Evolutionary conservation across 768 basidiomycete species (phyloP), one percentile per base, ranked within the genome.

Genomic region (Candolleomyces eurysporus): DNA sequence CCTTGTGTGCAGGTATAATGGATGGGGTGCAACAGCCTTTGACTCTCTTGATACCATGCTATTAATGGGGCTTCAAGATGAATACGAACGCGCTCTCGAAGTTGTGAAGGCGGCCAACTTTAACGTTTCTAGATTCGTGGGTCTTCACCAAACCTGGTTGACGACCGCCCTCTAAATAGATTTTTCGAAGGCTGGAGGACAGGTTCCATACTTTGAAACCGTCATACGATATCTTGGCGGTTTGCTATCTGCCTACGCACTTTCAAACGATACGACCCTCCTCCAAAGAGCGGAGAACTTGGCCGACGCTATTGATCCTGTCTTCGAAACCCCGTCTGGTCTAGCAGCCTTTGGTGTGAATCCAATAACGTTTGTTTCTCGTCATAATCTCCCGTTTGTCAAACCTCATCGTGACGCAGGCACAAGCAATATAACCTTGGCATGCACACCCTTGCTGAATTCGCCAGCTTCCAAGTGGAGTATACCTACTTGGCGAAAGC

Each of bases 211-310:
- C 70, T 92, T 92, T 62, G 91, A 96, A 76, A 96, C 93, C 0
- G 85, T 90, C 46, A 97, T 97, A 62, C 86, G 95, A 36, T 91
- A 96, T 66, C 84, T 98, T 2, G 95, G 94, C 3, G 96, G 95
- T 6, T 78, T 96, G 1, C 81, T 96, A 5, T 90, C 90, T 2
- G 92, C 91, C 0, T 89, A 94, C 67, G 87, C 94, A 5, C 76
- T 97, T 1, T 86, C 90, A 0, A 76, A 78, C 16, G 83, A 94
- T 58, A 67, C 74, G 1, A 67, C 89, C 2, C 80, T 91, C 57
- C 81, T 94, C 42, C 71, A 78, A 17, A 84, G 86, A 39, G 92
- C 95, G 1, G 85, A 92, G 50, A 90, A 95, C 58, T 84, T 98
- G 17, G 94, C 84, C 2, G 75, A 79, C n/a, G 80, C 79, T 48